Evolutionary conservation across 345 rosid species (phyloP).

Genomic region (Adansonia digitata): DNA sequence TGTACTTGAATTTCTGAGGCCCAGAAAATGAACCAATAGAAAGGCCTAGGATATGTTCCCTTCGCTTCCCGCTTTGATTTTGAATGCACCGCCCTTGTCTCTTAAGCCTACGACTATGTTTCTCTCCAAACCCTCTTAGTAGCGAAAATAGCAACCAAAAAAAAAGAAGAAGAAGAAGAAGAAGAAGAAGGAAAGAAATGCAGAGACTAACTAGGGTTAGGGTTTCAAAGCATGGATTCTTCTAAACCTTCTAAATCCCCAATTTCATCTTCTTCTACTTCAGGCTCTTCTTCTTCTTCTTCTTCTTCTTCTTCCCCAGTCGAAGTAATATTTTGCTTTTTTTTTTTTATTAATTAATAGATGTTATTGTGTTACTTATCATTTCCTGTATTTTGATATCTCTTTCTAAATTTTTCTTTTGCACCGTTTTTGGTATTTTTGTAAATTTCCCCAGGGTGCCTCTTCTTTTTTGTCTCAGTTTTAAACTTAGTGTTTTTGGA

Average conservation of each 20-base stretch:
- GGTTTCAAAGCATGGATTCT: slow-evolving; percentile 12
- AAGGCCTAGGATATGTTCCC: too few relatives aligned
- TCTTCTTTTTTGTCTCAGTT: neutral
- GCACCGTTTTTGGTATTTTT: neutral
- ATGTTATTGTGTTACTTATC: neutral
- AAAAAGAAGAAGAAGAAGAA: too few relatives aligned
- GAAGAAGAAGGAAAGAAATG: neutral
- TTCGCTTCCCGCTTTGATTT: too few relatives aligned
- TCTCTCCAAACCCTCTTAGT: too few relatives aligned
- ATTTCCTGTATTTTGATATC: neutral
- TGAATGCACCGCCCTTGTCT: too few relatives aligned
- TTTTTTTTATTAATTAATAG: neutral
- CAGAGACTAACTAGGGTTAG: slow-evolving; percentile 11
- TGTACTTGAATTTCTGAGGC: too few relatives aligned
- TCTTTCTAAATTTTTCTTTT: neutral
- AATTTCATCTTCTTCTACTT: neutral
- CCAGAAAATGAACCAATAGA: too few relatives aligned
- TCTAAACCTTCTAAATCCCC: neutral
- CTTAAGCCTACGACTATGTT: too few relatives aligned
- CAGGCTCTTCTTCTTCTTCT: slow-evolving; percentile 3
- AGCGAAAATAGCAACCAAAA: too few relatives aligned
- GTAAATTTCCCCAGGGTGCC: neutral
- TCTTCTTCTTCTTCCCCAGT: slow-evolving; percentile 5
- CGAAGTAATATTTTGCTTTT: neutral
- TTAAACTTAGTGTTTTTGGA: neutral